Conservation (phyloP, 2,329 filamentous ascomycete genomes). For the Alternaria angustiovoidea region DNA sequence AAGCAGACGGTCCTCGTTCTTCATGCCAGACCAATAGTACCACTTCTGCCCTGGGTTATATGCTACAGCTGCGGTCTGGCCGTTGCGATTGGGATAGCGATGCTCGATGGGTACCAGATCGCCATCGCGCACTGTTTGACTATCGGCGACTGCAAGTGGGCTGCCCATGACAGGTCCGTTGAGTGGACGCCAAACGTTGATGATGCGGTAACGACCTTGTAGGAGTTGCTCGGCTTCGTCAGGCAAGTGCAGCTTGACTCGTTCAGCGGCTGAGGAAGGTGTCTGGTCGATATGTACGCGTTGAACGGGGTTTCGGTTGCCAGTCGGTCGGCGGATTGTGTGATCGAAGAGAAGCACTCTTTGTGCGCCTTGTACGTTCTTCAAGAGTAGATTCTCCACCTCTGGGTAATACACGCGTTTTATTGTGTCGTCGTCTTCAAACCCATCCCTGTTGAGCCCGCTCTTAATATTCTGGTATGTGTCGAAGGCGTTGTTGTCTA, state of each 20-base stretch:
- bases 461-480: slow-evolving; percentile 67
- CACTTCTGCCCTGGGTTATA: slow-evolving; percentile 71
- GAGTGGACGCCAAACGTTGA: slow-evolving; percentile 83
- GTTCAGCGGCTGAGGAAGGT: slow-evolving; percentile 67
- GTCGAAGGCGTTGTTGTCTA: slow-evolving; percentile 80
- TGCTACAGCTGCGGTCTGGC: slow-evolving; percentile 76
- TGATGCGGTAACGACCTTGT: slow-evolving; percentile 75
- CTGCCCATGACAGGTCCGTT: slow-evolving; percentile 65
- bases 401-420: slow-evolving; percentile 82
- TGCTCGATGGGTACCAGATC: slow-evolving; percentile 79
- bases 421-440: slow-evolving; percentile 74
- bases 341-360: slow-evolving; percentile 84
- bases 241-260: slow-evolving; percentile 72
- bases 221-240: slow-evolving; percentile 73
- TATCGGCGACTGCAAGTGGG: slow-evolving; percentile 67
- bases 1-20: slow-evolving; percentile 73
- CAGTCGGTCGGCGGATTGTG: slow-evolving; percentile 76
- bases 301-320: slow-evolving; percentile 73
- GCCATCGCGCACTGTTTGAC: slow-evolving; percentile 62
- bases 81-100: slow-evolving; percentile 73
- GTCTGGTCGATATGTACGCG: slow-evolving; percentile 88
- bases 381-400: slow-evolving; percentile 74
- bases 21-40: slow-evolving; percentile 84
- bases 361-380: slow-evolving; percentile 70
- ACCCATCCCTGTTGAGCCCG: slow-evolving; percentile 63